phyloP scores from a whole-genome alignment of 2,329 filamentous ascomycete genomes.

The Colletotrichum limetticola region DNA sequence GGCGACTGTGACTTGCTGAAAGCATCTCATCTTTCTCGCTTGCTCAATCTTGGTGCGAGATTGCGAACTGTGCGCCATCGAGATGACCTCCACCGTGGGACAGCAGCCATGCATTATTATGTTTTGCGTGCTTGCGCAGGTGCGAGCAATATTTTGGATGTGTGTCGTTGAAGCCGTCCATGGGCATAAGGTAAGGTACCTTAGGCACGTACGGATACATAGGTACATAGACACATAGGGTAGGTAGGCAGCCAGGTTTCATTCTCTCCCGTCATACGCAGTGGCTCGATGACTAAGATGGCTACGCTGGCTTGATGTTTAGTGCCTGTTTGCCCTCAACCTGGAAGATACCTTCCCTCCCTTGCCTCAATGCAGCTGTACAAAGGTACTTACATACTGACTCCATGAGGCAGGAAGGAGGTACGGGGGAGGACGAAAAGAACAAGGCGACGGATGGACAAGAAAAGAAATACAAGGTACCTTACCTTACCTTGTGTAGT shows the following conservation, averaged over 20 bases:
- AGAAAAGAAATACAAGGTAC: not conserved
- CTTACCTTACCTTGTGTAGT: too few relatives aligned
- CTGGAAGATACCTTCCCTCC: not conserved
- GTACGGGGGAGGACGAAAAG: not conserved
- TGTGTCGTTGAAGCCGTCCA: not conserved
- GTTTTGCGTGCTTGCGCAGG: not conserved
- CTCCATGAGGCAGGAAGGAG: not conserved
- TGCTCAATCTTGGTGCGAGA: constrained; percentile 23
- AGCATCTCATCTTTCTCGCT: constrained; percentile 21
- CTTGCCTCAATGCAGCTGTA: not conserved
- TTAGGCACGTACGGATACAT: not conserved
- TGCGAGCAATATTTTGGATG: not conserved
- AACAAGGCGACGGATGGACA: not conserved
- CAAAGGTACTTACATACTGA: not conserved
- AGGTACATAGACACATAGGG: too few relatives aligned
- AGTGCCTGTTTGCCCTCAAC: not conserved
- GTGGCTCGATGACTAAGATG: not conserved
- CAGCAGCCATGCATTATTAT: not conserved
- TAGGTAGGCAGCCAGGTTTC: not conserved
- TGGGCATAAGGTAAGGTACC: not conserved
- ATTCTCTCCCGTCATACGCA: not conserved
- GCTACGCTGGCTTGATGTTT: not conserved
- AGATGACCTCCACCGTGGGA: not conserved
- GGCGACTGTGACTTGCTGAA: not conserved
- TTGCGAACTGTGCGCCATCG: constrained; percentile 16